A percentile compares a stretch with the other conserved stretches of the same genome.
phyloP scores from a whole-genome alignment of 2,329 filamentous ascomycete genomes.

The Talaromyces pinophilus region DNA sequence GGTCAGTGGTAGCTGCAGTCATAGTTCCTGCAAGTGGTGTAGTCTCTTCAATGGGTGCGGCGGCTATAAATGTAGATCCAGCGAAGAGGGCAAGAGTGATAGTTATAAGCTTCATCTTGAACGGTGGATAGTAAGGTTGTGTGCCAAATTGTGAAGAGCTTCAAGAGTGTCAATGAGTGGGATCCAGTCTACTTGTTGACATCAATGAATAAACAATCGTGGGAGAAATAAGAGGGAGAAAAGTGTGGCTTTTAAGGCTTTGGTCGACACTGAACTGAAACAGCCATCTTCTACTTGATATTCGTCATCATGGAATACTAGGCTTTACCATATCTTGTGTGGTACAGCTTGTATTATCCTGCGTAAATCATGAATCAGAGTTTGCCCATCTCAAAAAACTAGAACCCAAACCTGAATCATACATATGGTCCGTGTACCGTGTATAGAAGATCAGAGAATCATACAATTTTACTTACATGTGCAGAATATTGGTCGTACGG shows the following conservation, averaged over 20 bases:
- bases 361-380: not conserved
- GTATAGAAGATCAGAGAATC: not conserved
- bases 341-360: not conserved
- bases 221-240: not conserved
- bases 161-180: not conserved
- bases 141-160: not conserved
- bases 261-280: not conserved
- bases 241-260: not conserved
- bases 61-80: not conserved
- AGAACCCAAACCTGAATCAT: not conserved
- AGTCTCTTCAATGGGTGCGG: not conserved
- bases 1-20: not conserved
- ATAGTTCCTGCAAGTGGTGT: not conserved
- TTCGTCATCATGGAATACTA: not conserved
- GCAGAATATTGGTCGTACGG: not conserved
- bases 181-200: not conserved
- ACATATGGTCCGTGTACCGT: not conserved
- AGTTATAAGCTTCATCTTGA: not conserved
- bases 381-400: not conserved
- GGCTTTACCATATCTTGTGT: not conserved
- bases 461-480: not conserved
- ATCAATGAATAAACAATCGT: not conserved
- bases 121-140: not conserved
- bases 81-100: not conserved
- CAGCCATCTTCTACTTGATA: not conserved